Evolutionary conservation across 2,329 filamentous ascomycete genomes (phyloP), one percentile per base, ranked within the genome.

Genomic region (Trichoderma cornu-damae): DNA sequence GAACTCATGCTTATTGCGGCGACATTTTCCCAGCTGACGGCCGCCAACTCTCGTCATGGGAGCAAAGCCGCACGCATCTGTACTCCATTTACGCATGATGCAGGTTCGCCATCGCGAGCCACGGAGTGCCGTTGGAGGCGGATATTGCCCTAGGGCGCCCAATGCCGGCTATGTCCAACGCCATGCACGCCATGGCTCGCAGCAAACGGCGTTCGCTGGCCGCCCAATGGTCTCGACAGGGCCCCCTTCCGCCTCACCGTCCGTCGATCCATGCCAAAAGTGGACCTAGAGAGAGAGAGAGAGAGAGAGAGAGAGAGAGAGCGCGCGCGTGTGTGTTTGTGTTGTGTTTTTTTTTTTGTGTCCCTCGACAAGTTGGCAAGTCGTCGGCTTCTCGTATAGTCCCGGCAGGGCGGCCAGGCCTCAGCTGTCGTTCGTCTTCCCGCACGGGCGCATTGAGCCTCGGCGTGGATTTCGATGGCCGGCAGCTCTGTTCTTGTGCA

Each of bases 191-290:
- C 6, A 38, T 30, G 9, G n/a, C 40, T 43, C 40, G 40, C 35
- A 38, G 35, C 18, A 38, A n/a, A 16, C 35, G n/a, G 35, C 35
- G 35, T 22, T n/a, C 22, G 28, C 28, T 3, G 40, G 40, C 44
- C 34, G 24, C 44, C n/a, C 44, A 47, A 47, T 47, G 24, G 11
- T 16, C 28, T 30, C 28, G 28, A 22, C 5, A 18, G 44, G n/a
- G n/a, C 24, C 38, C 38, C 26, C 40, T 24, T 40, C 35, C 48
- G 35, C 48, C 48, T 51, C 48, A 51, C 35, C 48, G 48, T 51
- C 48, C 26, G 48, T 32, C 48, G 48, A 51, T 51, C 35, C 24
- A 18, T 46, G 22, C n/a, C 14, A 46, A 44, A 9, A 46, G 42
- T 46, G 42, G 42, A 18, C 26, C n/a, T n/a, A n/a, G n/a, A n/a